Base-by-base conservation (phyloP, 441 rosid genomes). In the Jatropha multifida region DNA sequence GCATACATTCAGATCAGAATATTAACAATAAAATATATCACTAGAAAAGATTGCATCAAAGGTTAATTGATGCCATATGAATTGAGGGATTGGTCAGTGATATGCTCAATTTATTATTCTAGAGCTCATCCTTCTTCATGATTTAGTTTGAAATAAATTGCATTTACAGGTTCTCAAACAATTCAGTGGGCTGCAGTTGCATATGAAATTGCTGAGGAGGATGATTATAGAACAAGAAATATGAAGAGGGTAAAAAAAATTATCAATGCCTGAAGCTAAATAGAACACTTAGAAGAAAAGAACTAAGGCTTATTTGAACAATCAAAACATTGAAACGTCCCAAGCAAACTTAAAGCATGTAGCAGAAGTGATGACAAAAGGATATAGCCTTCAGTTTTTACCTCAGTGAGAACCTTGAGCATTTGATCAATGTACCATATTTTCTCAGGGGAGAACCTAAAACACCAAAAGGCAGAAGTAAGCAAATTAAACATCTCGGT, bases 371-470 rank as follows among this genome's bases (percentile, higher is more conserved):
- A 27, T 32, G 46, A 42, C 32, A 49, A 44, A 67, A 68, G 74
- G 54, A 71, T 41, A 44, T 78, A 60, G 66, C 52, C n/a, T 72
- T 79, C 64, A 62, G 71, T 51, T 78, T 78, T 76, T 93, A 94
- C 99, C 99, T 96, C 94, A 10, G 95, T 87, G 65, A 96, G 93
- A 88, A 94, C 98, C 93, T 90, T 96, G 85, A 96, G 93, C 98
- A 96, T 96, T 90, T 94, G 98, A 87, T 94, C 97, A 78, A 94
- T 89, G 86, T 96, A 92, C 99, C 99, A 96, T 44, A 86, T 86
- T 83, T 96, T 96, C 79, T 96, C 97, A 1, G 94, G 93, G 74
- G 99, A 90, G 89, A 91, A 96, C 96, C 99, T 96, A 75, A 78
- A 82, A 65, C 52, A 78, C 68, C 72, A 81, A 79, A 87, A 58